Conservation (phyloP, 768 basidiomycete species). For the Daedaleopsis sinensis region DNA sequence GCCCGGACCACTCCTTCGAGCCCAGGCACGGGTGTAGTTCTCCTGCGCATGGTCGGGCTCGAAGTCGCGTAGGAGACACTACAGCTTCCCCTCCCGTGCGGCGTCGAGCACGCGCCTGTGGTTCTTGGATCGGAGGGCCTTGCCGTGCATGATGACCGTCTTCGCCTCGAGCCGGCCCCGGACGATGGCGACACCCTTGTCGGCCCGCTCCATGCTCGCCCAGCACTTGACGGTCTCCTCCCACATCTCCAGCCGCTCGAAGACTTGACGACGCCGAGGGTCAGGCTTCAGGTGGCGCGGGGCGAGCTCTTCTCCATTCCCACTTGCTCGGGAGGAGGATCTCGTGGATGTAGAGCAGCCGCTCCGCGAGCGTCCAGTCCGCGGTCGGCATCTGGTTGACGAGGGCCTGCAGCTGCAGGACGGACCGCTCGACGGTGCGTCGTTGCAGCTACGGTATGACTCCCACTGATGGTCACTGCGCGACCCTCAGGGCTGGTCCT, state of each 20-base stretch:
- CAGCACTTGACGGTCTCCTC: slow-evolving; percentile 93
- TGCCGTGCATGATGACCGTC: slow-evolving; percentile 62
- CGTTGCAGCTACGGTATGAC: no score
- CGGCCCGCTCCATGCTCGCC: slow-evolving; percentile 76
- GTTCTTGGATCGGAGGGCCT: slow-evolving; percentile 45
- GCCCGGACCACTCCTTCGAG: slow-evolving; percentile 78
- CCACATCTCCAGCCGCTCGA: slow-evolving; percentile 97
- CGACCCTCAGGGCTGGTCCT: no score
- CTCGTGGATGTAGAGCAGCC: slow-evolving; percentile 79
- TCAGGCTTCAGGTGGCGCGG: slow-evolving; percentile 75
- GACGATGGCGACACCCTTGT: slow-evolving; percentile 80
- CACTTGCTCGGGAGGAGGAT: slow-evolving; percentile 87
- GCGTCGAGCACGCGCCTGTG: slow-evolving; percentile 55
- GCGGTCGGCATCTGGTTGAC: slow-evolving; percentile 96
- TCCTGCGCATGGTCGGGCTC: slow-evolving; percentile 68
- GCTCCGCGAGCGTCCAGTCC: slow-evolving; percentile 72
- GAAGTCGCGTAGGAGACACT: slow-evolving; percentile 95
- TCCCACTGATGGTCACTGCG: no score
- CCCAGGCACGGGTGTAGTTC: slow-evolving; percentile 88
- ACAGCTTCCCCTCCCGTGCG: slow-evolving; percentile 84
- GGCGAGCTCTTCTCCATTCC: slow-evolving; percentile 92
- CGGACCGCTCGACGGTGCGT: slow-evolving; percentile 92
- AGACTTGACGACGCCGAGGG: slow-evolving; percentile 86
- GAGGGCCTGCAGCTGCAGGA: slow-evolving; percentile 91
- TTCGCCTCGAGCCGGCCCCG: slow-evolving; percentile 87